A percentile compares a stretch with the other conserved stretches of the same genome.
Evolutionary conservation across 2,329 filamentous ascomycete species (phyloP).

Genomic region (Phaeosphaeria sp.): DNA sequence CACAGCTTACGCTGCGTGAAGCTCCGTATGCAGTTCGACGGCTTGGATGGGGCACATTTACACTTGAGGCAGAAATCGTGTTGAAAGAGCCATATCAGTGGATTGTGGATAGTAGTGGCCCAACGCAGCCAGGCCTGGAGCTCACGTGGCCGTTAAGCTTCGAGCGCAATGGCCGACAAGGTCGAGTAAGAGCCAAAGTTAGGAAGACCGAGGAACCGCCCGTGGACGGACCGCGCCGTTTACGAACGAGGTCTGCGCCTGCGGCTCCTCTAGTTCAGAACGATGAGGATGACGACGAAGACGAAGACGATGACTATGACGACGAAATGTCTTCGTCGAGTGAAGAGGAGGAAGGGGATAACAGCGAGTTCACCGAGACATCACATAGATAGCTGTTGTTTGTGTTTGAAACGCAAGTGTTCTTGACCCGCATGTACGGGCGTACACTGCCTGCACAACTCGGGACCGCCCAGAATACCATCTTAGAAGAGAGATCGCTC

Average conservation of each 20-base stretch:
- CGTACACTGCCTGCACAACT: background rate
- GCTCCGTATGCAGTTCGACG: conserved; percentile 51
- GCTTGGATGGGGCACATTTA: conserved; percentile 53
- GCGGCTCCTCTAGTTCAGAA: background rate
- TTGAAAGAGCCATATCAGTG: conserved; percentile 54
- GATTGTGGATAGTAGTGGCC: conserved; percentile 49
- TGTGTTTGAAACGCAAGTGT: background rate
- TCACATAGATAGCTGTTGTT: conserved; percentile 9
- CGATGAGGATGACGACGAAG: conserved; percentile 17
- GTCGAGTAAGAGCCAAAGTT: conserved; percentile 49
- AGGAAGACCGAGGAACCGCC: conserved; percentile 28
- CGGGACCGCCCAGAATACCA: background rate
- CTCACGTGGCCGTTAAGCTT: conserved; percentile 54
- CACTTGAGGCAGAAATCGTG: conserved; percentile 48
- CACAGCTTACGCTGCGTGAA: conserved; percentile 39
- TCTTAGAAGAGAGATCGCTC: background rate
- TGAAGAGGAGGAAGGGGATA: conserved; percentile 18
- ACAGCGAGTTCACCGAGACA: conserved; percentile 23
- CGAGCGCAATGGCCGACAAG: conserved; percentile 49
- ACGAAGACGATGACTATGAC: conserved; percentile 29
- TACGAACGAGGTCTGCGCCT: background rate
- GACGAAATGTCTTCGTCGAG: conserved; percentile 13
- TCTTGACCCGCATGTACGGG: background rate
- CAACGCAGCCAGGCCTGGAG: conserved; percentile 41
- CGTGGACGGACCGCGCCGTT: conserved; percentile 20